Evolutionary conservation across 768 basidiomycete genomes (phyloP).

Genomic region (Neoboletus subvelutipes): DNA sequence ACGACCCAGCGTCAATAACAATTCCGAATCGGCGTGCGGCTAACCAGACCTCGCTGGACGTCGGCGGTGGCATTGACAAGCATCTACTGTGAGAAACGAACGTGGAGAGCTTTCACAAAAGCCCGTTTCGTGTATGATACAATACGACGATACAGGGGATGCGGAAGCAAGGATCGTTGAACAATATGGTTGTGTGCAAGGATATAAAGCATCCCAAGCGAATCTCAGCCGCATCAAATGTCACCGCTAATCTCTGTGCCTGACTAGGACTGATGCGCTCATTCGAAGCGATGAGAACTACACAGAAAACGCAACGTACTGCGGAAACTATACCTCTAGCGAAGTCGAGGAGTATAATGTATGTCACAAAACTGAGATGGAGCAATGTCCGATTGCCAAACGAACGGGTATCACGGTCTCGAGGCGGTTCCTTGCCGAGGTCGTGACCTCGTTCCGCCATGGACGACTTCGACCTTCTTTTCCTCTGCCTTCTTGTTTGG

Average conservation of each 20-base stretch:
- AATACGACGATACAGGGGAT: not conserved
- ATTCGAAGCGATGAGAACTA: not conserved
- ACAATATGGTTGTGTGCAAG: not conserved
- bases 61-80: slow-evolving; percentile 71
- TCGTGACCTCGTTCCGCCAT: slow-evolving; percentile 33
- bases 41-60: slow-evolving; percentile 71
- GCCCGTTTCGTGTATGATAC: slow-evolving; percentile 11
- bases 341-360: not conserved
- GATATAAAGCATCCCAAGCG: not conserved
- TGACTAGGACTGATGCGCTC: not conserved
- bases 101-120: slow-evolving; percentile 20
- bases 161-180: not conserved
- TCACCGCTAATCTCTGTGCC: not conserved
- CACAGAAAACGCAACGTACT: slow-evolving; percentile 6
- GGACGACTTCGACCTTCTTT: slow-evolving; percentile 19
- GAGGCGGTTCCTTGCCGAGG: slow-evolving; percentile 23
- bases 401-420: slow-evolving; percentile 13
- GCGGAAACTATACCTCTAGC: not conserved
- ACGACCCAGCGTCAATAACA: slow-evolving; percentile 98
- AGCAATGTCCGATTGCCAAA: slow-evolving; percentile 3
- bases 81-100: slow-evolving; percentile 28
- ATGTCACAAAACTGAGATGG: slow-evolving; percentile 7
- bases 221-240: slow-evolving; percentile 5
- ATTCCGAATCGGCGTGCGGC: slow-evolving; percentile 82
- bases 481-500: slow-evolving; percentile 28